Base-by-base conservation (phyloP, 2,329 filamentous ascomycete genomes). In the Exophiala lecanii-corni region DNA sequence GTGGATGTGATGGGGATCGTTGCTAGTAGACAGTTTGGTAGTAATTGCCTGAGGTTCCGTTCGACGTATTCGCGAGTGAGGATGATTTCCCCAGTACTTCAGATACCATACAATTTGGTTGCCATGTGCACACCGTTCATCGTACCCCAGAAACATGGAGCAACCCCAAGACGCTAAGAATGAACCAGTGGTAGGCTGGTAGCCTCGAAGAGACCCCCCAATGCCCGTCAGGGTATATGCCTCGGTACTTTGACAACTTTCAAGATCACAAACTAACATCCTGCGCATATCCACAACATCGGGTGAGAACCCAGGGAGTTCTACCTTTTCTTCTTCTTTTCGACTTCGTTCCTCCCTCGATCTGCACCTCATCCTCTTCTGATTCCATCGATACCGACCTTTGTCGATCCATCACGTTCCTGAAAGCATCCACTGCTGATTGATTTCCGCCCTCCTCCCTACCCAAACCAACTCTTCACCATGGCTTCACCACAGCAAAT, bases 401-500 rank as follows among this genome's bases (percentile, higher is more conserved):
- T 32, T 16, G 6, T 32, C 30, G 5, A 32, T 32, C n/a, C n/a
- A n/a, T n/a, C 30, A 32, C n/a, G 12, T 5, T 9, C 25, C 25
- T 9, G 25, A 28, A 32, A 12, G n/a, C n/a, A 35, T 35, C 33
- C 33, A 18, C 18, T 7, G 9, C 17, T 35, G 6, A 15, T 18
- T 35, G 33, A 35, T 35, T 15, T 6, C 25, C 10, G 39, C 20
- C 9, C n/a, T 36, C 18, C 20, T 5, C 17, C 15, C 20, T 39
- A 36, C 12, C 16, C 34, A 16, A 49, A 21, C 20, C 16, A 23
- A 18, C 20, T 15, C 10, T 15, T 26, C 50, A 55, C 41, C 13
- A 56, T 56, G 52, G 42, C 54, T 18, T 56, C 54, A 17, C 47
- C 67, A 91, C 86, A 92, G 73, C 77, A 86, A 74, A 84, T 98